Conservation (phyloP, 768 basidiomycete species). For the Psilocybe cyanescens region DNA sequence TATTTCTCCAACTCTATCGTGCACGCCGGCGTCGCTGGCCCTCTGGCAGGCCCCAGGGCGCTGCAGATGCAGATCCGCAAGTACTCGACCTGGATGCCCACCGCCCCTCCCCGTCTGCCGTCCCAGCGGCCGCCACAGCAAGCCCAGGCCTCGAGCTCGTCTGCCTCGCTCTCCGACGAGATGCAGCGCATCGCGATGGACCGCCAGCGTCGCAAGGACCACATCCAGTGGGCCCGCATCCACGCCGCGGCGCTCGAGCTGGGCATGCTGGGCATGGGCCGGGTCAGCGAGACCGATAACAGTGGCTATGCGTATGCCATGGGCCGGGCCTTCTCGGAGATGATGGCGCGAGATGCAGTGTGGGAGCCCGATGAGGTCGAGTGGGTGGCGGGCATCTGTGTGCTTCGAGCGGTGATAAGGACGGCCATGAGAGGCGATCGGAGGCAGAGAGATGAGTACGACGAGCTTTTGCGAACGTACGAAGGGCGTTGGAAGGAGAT, state of each 20-base stretch:
- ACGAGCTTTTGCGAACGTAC: conserved; percentile 56
- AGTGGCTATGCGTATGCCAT: conserved; percentile 47
- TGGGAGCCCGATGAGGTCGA: conserved; percentile 72
- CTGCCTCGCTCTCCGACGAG: conserved; percentile 49
- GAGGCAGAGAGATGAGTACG: conserved; percentile 55
- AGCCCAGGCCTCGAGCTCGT: background rate
- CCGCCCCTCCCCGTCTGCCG: conserved; percentile 19
- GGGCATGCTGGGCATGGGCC: conserved; percentile 50
- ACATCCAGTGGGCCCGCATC: conserved; percentile 70
- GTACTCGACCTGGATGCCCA: conserved; percentile 55
- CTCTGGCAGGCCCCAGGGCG: conserved; percentile 58
- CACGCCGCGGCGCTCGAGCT: conserved; percentile 68
- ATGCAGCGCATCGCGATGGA: conserved; percentile 67
- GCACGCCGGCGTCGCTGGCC: conserved; percentile 60
- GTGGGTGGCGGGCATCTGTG: conserved; percentile 68
- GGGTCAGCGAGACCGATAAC: conserved; percentile 40
- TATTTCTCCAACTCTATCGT: conserved; percentile 52
- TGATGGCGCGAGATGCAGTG: conserved; percentile 66
- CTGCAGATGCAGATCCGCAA: conserved; percentile 64
- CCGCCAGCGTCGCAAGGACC: conserved; percentile 62
- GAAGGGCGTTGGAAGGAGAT: conserved; percentile 75
- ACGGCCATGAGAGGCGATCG: conserved; percentile 51
- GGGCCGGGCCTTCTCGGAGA: conserved; percentile 55
- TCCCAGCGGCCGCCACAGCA: conserved; percentile 13
- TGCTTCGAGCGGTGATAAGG: conserved; percentile 60